phyloP scores from a whole-genome alignment of 2,329 filamentous ascomycete species.

The Diplocarpon rosae region DNA sequence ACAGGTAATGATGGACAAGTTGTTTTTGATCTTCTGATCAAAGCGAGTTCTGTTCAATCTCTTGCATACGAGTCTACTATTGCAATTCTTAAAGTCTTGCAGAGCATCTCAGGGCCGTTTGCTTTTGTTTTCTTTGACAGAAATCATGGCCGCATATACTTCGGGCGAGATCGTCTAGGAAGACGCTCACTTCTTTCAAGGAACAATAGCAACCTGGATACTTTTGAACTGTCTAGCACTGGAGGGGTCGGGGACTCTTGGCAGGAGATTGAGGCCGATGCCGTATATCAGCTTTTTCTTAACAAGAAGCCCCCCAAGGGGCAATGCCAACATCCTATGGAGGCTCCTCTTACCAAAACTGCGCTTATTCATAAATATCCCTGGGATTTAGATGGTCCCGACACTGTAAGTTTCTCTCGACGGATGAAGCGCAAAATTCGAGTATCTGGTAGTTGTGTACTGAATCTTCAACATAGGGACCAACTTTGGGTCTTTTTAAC shows the following conservation, averaged over 20 bases:
- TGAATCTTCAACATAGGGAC: conserved; percentile 1
- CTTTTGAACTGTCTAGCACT: conserved; percentile 60
- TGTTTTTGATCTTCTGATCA: conserved; percentile 50
- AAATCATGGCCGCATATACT: conserved; percentile 53
- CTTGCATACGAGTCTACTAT: conserved; percentile 17
- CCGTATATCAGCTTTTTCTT: conserved; percentile 46
- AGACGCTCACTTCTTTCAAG: conserved; percentile 67
- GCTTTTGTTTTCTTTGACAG: conserved; percentile 78
- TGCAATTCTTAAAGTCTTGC: conserved; percentile 41
- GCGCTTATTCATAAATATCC: conserved; percentile 5
- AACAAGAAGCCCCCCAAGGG: background rate
- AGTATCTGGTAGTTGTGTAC: background rate
- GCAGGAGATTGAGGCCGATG: conserved; percentile 75
- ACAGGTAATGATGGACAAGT: conserved; percentile 66
- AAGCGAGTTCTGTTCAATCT: conserved; percentile 20
- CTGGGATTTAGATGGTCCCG: conserved; percentile 2
- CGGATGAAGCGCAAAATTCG: background rate
- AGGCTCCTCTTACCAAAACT: background rate
- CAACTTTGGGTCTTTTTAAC: conserved; percentile 25
- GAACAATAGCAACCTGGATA: conserved; percentile 29
- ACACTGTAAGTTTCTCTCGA: conserved; percentile 1
- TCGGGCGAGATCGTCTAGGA: conserved; percentile 78
- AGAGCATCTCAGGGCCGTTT: conserved; percentile 68
- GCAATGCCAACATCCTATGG: background rate
- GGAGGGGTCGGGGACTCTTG: conserved; percentile 48